A percentile compares a stretch with the other conserved stretches of the same genome.
These are phyloP conservation scores for Dioscorea zingiberensis DNA, from an alignment of 106 monocot genomes.

Conservation along the genomic window DNA sequence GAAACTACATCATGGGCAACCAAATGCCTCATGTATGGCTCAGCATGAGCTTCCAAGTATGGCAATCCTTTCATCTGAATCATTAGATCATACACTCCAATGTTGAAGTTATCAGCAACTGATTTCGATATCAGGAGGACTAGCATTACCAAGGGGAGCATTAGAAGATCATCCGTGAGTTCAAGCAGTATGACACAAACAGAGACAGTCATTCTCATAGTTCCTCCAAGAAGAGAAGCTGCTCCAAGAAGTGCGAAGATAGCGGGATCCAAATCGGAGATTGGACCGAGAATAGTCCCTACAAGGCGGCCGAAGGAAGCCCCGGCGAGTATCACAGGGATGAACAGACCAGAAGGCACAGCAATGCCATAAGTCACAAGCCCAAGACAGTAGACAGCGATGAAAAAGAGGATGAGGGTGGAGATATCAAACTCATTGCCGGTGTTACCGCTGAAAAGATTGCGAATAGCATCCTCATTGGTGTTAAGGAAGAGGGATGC, in stretches of 20 bases:
- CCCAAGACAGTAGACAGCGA: slow-evolving; percentile 38
- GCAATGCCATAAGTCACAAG: slow-evolving; percentile 58
- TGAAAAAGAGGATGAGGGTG: slow-evolving; percentile 39
- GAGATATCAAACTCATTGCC: slow-evolving; percentile 28
- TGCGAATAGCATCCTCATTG: slow-evolving; percentile 56
- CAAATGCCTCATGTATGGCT: slow-evolving; percentile 49
- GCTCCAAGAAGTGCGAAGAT: slow-evolving; percentile 54
- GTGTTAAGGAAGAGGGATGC: slow-evolving; percentile 60
- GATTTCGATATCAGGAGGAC: slow-evolving; percentile 54
- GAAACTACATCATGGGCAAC: slow-evolving; percentile 51
- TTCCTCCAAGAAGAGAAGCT: slow-evolving; percentile 62
- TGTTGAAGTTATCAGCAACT: slow-evolving; percentile 55
- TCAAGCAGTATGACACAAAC: slow-evolving; percentile 62
- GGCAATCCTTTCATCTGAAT: slow-evolving; percentile 64
- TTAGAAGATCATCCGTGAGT: slow-evolving; percentile 51
- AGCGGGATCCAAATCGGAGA: slow-evolving; percentile 30
- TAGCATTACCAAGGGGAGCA: slow-evolving; percentile 66
- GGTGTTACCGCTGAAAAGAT: slow-evolving; percentile 42
- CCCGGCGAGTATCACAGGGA: slow-evolving; percentile 58
- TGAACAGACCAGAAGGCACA: slow-evolving; percentile 61
- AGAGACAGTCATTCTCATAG: slow-evolving; percentile 71
- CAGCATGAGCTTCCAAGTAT: slow-evolving; percentile 44
- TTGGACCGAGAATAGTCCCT: slow-evolving; percentile 22
- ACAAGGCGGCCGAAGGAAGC: slow-evolving; percentile 53
- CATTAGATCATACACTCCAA: slow-evolving; percentile 58